Conservation (phyloP, 345 rosid genomes). For the Bruguiera parviflora region DNA sequence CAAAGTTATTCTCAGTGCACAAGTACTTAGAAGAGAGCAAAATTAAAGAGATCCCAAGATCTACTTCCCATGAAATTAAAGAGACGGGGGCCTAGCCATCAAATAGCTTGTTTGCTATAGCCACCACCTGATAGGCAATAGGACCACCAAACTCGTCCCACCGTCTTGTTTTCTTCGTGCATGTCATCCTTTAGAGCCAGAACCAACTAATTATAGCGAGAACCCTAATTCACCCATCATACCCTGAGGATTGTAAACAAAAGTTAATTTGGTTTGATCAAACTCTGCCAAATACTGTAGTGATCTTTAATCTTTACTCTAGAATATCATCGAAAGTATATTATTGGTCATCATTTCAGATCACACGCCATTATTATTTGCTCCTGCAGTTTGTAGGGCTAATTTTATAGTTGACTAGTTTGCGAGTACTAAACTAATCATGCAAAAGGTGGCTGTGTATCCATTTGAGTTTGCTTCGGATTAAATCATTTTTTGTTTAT, state of each 20-base stretch:
- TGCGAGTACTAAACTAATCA: neutral
- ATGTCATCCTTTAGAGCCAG: neutral
- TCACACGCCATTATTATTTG: too few species aligned
- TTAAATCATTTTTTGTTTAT: slow-evolving; percentile 3
- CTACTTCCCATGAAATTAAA: too few species aligned
- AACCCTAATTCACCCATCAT: slow-evolving; percentile 5
- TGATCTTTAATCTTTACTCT: neutral
- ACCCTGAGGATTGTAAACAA: neutral
- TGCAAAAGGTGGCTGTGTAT: slow-evolving; percentile 1
- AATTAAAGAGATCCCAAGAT: too few species aligned
- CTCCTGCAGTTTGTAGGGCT: neutral
- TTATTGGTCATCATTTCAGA: neutral
- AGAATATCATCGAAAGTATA: neutral
- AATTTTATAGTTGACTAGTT: neutral
- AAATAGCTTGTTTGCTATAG: too few species aligned
- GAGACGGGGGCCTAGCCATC: too few species aligned
- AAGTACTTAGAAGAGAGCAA: too few species aligned
- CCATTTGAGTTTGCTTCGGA: slow-evolving; percentile 5
- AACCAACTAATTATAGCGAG: neutral
- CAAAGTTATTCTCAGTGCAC: too few species aligned
- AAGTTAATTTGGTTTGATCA: neutral
- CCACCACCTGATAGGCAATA: neutral
- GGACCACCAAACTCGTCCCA: neutral
- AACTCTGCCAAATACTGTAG: neutral
- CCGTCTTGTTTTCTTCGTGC: neutral